These are phyloP conservation scores for Crassisporium funariophilum DNA, from an alignment of 768 basidiomycete species.

Conservation along the genomic window DNA sequence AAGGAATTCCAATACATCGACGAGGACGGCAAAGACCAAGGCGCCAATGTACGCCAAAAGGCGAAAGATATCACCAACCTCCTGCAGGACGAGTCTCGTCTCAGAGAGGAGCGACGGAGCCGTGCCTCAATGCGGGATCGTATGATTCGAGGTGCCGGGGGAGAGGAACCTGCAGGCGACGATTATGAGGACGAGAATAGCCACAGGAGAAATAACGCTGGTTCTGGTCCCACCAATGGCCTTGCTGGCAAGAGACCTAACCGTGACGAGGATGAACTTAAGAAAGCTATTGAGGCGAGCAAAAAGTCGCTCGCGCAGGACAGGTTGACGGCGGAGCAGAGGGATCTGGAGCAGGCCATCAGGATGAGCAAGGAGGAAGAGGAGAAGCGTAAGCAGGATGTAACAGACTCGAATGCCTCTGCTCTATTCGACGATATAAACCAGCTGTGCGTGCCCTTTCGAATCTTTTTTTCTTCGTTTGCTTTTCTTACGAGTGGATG, in stretches of 20 bases:
- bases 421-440: conserved; percentile 86
- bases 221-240: conserved; percentile 9
- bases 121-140: conserved; percentile 94
- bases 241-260: conserved; percentile 34
- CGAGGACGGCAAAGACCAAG: conserved; percentile 95
- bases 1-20: conserved; percentile 98
- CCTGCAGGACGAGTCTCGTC: conserved; percentile 79
- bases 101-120: conserved; percentile 81
- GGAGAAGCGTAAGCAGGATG: conserved; percentile 63
- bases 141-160: conserved; percentile 70
- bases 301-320: conserved; percentile 75
- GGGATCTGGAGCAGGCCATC: conserved; percentile 83
- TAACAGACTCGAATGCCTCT: conserved; percentile 72
- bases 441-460: conserved; percentile 59
- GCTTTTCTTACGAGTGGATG: conserved; percentile 8
- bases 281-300: conserved; percentile 86
- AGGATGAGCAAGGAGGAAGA: conserved; percentile 92
- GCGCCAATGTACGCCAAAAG: conserved; percentile 96
- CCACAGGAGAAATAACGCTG: conserved; percentile 29
- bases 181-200: conserved; percentile 47
- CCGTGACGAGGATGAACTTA: conserved; percentile 82
- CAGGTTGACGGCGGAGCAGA: conserved; percentile 72
- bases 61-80: conserved; percentile 98
- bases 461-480: neutral
- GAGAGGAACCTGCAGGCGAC: conserved; percentile 33